These are phyloP conservation scores for Zymoseptoria tritici DNA, from an alignment of 2,329 filamentous ascomycete genomes.

Conservation along the genomic window DNA sequence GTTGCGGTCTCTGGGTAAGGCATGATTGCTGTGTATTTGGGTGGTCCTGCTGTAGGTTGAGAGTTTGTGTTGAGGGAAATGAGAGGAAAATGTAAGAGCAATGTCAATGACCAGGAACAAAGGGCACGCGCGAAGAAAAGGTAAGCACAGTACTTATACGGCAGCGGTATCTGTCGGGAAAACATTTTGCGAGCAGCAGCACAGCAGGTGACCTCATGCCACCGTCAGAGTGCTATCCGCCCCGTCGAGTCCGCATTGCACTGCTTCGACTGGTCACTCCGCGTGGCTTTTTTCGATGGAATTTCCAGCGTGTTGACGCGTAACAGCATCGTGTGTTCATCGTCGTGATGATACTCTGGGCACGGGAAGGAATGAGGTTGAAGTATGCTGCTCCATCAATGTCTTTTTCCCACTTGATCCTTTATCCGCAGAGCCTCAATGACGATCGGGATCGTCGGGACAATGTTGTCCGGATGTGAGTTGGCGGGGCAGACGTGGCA, in stretches of 20 bases:
- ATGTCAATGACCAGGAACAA: neutral
- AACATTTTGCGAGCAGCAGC: neutral
- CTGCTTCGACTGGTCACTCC: neutral
- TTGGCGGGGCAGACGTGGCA: neutral
- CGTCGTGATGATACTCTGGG: neutral
- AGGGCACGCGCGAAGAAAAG: neutral
- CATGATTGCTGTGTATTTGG: conserved; percentile 31
- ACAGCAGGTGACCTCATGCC: conserved; percentile 6
- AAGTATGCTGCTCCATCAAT: neutral
- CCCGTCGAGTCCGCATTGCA: neutral
- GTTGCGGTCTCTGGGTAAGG: conserved; percentile 46
- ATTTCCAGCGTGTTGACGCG: neutral
- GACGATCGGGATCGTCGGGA: neutral
- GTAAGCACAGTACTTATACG: neutral
- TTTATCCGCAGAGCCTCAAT: neutral
- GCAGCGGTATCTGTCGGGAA: neutral
- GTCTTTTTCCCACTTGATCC: neutral
- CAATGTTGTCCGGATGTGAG: neutral
- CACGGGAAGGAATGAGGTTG: neutral
- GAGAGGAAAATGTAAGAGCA: neutral
- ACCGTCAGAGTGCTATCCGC: conserved; percentile 1
- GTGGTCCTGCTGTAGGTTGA: neutral
- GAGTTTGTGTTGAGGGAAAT: conserved; percentile 1
- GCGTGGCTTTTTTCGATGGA: neutral
- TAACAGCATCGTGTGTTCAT: neutral